Evolutionary conservation across 2,329 filamentous ascomycete genomes (phyloP).

Genomic region (Knufia petricola): DNA sequence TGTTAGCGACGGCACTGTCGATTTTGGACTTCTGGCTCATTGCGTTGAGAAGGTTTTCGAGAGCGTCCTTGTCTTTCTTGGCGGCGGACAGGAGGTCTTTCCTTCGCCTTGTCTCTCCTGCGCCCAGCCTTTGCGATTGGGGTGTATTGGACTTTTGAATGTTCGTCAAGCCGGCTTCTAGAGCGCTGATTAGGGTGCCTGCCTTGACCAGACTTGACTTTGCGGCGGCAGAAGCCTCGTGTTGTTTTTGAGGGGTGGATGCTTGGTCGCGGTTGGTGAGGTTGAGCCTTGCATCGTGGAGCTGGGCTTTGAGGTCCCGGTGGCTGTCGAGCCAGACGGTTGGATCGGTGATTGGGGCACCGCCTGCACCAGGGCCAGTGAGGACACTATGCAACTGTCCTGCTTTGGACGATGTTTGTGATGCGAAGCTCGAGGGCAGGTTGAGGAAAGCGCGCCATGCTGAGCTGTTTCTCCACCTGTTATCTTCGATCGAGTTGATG

Average conservation of each 20-base stretch:
- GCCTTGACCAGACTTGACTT: conserved; percentile 51
- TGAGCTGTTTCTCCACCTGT: conserved; percentile 47
- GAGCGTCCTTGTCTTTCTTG: conserved; percentile 51
- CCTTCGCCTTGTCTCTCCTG: conserved; percentile 51
- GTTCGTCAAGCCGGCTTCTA: conserved; percentile 48
- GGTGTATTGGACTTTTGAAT: conserved; percentile 24
- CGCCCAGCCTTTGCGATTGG: conserved; percentile 38
- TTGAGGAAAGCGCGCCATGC: conserved; percentile 52
- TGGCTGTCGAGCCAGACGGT: conserved; percentile 55
- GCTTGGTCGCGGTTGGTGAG: conserved; percentile 53
- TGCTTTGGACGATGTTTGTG: conserved; percentile 25
- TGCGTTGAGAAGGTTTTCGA: conserved; percentile 51
- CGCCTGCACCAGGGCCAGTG: conserved; percentile 29
- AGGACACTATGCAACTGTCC: conserved; percentile 35
- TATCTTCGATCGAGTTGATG: conserved; percentile 48
- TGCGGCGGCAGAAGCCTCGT: conserved; percentile 52
- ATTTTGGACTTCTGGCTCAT: conserved; percentile 44
- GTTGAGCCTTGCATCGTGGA: conserved; percentile 51
- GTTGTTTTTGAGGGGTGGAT: conserved; percentile 48
- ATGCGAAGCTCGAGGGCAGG: conserved; percentile 36
- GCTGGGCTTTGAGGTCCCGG: conserved; percentile 48
- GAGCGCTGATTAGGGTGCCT: conserved; percentile 43
- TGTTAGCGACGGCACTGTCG: conserved; percentile 36
- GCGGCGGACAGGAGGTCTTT: conserved; percentile 49
- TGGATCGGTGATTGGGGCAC: conserved; percentile 39